phyloP scores from a whole-genome alignment of 768 basidiomycete genomes.

The Mycena venus region DNA sequence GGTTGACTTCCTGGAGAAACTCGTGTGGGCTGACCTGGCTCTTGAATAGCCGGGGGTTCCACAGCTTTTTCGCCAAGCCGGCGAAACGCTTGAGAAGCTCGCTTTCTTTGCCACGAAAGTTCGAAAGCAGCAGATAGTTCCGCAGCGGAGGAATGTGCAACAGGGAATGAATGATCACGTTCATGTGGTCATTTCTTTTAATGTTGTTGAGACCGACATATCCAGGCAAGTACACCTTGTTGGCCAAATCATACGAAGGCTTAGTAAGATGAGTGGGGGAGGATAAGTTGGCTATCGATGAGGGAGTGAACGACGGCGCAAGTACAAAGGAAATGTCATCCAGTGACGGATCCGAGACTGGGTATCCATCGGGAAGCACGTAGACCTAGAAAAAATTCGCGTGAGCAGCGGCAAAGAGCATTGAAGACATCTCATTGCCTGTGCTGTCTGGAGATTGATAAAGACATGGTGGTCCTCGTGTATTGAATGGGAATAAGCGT shows the following conservation, averaged over 20 bases:
- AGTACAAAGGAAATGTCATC: constrained; percentile 95
- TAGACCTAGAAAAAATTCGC: constrained; percentile 77
- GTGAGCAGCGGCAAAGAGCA: constrained; percentile 34
- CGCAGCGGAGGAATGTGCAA: constrained; percentile 93
- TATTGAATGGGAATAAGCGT: constrained; percentile 97
- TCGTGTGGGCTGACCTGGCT: constrained; percentile 99
- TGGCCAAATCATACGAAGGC: constrained; percentile 87
- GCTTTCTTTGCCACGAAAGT: constrained; percentile 79
- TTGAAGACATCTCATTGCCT: constrained; percentile 65
- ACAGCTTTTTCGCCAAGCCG: constrained; percentile 90
- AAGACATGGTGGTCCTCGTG: constrained; percentile 99
- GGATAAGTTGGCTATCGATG: constrained; percentile 67
- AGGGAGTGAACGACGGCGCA: constrained; percentile 84
- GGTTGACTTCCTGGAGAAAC: constrained; percentile 95
- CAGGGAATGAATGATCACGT: constrained; percentile 94
- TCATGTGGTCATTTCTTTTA: constrained; percentile 97
- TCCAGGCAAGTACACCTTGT: constrained; percentile 89
- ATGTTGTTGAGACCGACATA: constrained; percentile 98
- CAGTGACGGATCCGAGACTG: constrained; percentile 94
- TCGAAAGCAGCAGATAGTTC: constrained; percentile 86
- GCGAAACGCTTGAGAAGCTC: constrained; percentile 93
- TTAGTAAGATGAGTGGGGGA: constrained; percentile 72
- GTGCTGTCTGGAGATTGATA: constrained; percentile 94
- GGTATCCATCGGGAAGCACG: constrained; percentile 97
- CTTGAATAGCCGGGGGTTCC: constrained; percentile 98